A percentile compares a stretch with the other conserved stretches of the same genome.
phyloP scores from a whole-genome alignment of 2,329 filamentous ascomycete genomes.

The Xenoacremonium recifei region DNA sequence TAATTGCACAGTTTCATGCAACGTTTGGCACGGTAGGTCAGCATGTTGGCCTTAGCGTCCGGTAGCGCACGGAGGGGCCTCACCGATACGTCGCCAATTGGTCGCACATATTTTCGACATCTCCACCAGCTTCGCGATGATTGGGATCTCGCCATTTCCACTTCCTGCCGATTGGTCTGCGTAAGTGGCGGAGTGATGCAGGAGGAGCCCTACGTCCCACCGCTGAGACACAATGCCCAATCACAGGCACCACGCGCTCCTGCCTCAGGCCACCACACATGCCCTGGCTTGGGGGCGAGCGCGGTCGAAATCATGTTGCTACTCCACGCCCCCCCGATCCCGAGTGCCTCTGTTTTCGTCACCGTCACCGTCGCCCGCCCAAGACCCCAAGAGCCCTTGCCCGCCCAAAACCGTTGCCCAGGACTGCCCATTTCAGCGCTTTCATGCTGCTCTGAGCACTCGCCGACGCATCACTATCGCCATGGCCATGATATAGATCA shows the following conservation, averaged over 20 bases:
- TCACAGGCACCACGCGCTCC: conserved; percentile 1
- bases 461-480: conserved; percentile 11
- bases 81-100: conserved; percentile 11
- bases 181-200: conserved; percentile 20
- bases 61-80: background rate
- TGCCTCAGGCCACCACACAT: conserved; percentile 24
- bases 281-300: conserved; percentile 20
- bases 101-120: conserved; percentile 1
- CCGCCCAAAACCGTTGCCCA: conserved; percentile 11
- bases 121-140: conserved; percentile 6
- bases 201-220: conserved; percentile 19
- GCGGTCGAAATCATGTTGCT: conserved; percentile 24
- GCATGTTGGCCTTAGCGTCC: conserved; percentile 10
- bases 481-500: conserved; percentile 27
- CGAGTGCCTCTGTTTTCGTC: conserved; percentile 23
- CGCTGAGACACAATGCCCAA: conserved; percentile 14
- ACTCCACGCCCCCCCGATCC: conserved; percentile 25
- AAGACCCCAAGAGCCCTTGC: conserved; percentile 14
- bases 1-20: conserved; percentile 6
- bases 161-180: conserved; percentile 14
- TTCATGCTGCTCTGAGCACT: conserved; percentile 19
- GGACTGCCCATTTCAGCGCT: conserved; percentile 19
- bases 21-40: conserved; percentile 12
- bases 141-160: conserved; percentile 5
- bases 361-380: conserved; percentile 18